Conservation (phyloP, 2,329 filamentous ascomycete species). For the Blastomyces parvus region DNA sequence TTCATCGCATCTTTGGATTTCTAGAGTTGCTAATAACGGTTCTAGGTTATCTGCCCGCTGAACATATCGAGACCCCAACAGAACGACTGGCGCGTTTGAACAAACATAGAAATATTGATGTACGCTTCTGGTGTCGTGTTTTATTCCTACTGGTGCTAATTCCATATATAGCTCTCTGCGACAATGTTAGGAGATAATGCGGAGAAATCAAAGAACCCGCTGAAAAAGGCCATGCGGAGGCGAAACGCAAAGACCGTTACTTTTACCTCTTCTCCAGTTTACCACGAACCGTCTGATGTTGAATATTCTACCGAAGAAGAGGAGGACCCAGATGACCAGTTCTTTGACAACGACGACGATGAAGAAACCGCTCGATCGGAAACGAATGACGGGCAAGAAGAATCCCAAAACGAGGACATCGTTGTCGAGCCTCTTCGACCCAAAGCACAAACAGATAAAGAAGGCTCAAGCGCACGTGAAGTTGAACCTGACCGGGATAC, state of each 20-base stretch:
- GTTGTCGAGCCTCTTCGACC: conserved; percentile 38
- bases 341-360: conserved; percentile 41
- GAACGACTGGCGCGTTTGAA: conserved; percentile 88
- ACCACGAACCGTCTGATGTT: conserved; percentile 76
- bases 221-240: conserved; percentile 74
- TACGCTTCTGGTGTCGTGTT: conserved; percentile 40
- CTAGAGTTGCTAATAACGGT: conserved; percentile 18
- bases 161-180: conserved; percentile 49
- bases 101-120: conserved; percentile 96
- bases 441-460: conserved; percentile 33
- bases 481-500: conserved; percentile 22
- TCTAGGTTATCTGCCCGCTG: conserved; percentile 83
- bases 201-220: conserved; percentile 70
- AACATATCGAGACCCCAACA: conserved; percentile 96
- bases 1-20: conserved; percentile 3
- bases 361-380: conserved; percentile 19
- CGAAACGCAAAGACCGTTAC: conserved; percentile 78
- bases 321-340: conserved; percentile 39
- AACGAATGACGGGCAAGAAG: conserved; percentile 29
- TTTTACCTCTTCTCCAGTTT: conserved; percentile 67
- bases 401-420: conserved; percentile 29
- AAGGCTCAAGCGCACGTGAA: conserved; percentile 20
- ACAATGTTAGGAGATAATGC: conserved; percentile 63
- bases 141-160: neutral
- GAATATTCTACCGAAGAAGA: conserved; percentile 73